Conservation (phyloP, 257 asterid species). For the Solanum lycopersicoides region DNA sequence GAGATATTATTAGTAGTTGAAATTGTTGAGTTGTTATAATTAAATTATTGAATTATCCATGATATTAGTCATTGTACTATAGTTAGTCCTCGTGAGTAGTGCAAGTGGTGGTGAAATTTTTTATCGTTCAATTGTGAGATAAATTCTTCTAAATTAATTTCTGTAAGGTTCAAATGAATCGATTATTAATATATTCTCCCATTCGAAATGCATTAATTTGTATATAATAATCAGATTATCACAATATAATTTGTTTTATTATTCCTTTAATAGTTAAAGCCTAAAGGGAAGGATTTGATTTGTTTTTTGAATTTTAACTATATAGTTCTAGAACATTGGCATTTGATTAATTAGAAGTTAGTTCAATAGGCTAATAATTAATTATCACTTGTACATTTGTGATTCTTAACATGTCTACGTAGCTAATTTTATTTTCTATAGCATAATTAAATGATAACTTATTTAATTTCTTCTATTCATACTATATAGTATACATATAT, state of each 20-base stretch:
- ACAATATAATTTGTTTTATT: background rate
- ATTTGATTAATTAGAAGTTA: background rate
- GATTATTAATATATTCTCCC: background rate
- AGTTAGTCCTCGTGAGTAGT: no score
- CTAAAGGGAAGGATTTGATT: background rate
- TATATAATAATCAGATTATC: background rate
- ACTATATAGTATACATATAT: background rate
- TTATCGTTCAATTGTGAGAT: no score
- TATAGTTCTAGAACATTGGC: background rate
- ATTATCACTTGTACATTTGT: background rate
- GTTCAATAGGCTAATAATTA: background rate
- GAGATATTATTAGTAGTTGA: background rate
- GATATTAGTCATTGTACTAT: background rate
- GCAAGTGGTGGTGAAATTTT: no score
- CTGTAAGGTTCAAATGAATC: background rate
- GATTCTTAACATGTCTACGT: background rate
- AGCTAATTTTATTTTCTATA: background rate
- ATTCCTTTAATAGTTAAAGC: background rate
- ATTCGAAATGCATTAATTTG: background rate
- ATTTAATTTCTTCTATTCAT: background rate
- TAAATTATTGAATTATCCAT: background rate
- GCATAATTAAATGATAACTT: background rate
- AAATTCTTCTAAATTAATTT: no score
- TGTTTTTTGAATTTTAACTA: background rate
- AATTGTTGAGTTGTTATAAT: background rate